These are phyloP conservation scores for Rosa lucieae DNA, from an alignment of 306 rosid genomes.

Conservation along the genomic window DNA sequence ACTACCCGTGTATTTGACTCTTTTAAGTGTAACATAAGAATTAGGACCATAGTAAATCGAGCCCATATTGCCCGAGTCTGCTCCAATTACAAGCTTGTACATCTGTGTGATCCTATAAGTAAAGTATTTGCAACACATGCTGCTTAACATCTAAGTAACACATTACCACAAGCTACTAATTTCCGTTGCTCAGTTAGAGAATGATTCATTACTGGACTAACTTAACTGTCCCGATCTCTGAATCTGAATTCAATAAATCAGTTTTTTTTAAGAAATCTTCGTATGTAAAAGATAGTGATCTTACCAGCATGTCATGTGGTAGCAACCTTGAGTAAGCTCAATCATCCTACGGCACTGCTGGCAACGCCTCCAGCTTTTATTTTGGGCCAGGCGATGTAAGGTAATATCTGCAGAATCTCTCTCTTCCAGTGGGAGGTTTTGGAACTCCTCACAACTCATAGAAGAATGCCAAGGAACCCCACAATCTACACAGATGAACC, in stretches of 20 bases:
- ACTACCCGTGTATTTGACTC: not conserved
- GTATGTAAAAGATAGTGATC: conserved; percentile 14
- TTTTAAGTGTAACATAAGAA: not conserved
- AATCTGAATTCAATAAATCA: not conserved
- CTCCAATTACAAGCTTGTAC: not conserved
- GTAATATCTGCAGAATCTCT: conserved; percentile 73
- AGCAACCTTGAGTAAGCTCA: conserved; percentile 83
- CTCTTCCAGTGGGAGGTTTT: conserved; percentile 69
- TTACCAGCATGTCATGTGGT: conserved; percentile 96
- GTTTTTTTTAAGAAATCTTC: not conserved
- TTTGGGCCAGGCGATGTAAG: conserved; percentile 66
- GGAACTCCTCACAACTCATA: conserved; percentile 82
- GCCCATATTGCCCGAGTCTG: not conserved
- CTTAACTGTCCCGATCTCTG: not conserved
- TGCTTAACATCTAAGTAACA: not conserved
- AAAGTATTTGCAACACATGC: not conserved
- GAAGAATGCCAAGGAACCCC: conserved; percentile 94
- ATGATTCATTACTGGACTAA: not conserved
- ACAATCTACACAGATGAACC: conserved; percentile 77
- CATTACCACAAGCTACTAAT: not conserved
- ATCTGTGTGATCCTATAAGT: not conserved
- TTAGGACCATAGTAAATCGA: not conserved
- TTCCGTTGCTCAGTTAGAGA: not conserved
- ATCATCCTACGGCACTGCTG: conserved; percentile 86
- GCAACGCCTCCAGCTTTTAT: conserved; percentile 89